Evolutionary conservation across 1,284 basidiomycete genomes (phyloP), one percentile per base, ranked within the genome.

Genomic region (Melampsora americana): DNA sequence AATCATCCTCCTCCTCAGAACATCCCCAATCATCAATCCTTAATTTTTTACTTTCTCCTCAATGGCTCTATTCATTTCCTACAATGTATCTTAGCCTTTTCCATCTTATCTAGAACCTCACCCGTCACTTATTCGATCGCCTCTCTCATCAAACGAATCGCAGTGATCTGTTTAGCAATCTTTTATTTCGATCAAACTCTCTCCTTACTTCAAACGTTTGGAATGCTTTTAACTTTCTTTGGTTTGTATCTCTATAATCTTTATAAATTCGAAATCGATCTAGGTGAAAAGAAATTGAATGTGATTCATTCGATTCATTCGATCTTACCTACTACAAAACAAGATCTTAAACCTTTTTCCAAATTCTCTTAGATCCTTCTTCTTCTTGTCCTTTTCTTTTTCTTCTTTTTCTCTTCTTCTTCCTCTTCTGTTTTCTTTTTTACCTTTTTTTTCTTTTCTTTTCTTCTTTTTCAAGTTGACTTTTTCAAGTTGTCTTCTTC

Each of bases 121-220:
- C 96, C 95, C 6, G 96, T 99, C 77, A 99, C 96, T 0, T 99
- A 99, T 85, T 95, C 92, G 65, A 98, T 99, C 82, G 96, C 95
- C 0, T 95, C 92, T 14, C 88, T 99, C 80, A 90, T 98, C 85
- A 99, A 99, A 85, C 91, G 96, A 42, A 94, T 99, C 75, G 93
- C 91, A 62, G 96, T 99, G 80, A 99, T 99, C 81, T 94, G 93
- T 84, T 90, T 98, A 79, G 95, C 96, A 39, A 93, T 99, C 82
- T 85, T 95, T 69, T 99, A 95, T 95, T 99, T 98, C 85, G 90
- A 88, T 76, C 95, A 99, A 84, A 82, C 86, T 23, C 89, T 99
- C 3, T 90, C 95, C 78, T 87, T 87, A 5, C 81, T 97, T 12
- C 96, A 99, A 84, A 93, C 87, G 1, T 80, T 89, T 75, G 96